Evolutionary conservation across 2,329 filamentous ascomycete species (phyloP).

Genomic region (Fulvia fulva): DNA sequence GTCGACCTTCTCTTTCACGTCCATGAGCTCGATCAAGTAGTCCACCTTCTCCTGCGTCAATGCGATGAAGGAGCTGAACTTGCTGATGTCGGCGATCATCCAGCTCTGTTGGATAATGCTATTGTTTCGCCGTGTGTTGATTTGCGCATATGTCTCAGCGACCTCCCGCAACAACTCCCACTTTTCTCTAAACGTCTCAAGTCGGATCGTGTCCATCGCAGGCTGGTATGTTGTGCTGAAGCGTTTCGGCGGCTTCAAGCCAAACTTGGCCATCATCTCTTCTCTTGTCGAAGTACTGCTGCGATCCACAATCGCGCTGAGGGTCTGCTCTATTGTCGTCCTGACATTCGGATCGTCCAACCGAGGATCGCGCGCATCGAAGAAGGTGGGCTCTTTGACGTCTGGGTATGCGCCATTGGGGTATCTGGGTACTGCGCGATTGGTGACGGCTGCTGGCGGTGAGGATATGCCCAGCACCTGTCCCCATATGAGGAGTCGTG

Average conservation of each 20-base stretch:
- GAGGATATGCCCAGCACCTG: conserved; percentile 45
- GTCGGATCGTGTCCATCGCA: conserved; percentile 41
- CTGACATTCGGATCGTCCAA: conserved; percentile 40
- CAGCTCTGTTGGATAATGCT: conserved; percentile 35
- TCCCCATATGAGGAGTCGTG: conserved; percentile 47
- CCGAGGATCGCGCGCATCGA: conserved; percentile 39
- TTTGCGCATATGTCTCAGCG: conserved; percentile 30
- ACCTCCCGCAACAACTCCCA: conserved; percentile 41
- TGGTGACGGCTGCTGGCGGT: conserved; percentile 41
- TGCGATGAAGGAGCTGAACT: conserved; percentile 41
- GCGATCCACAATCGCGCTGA: conserved; percentile 46
- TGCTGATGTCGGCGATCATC: conserved; percentile 40
- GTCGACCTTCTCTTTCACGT: conserved; percentile 43
- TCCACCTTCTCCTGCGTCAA: conserved; percentile 43
- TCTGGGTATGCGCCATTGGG: conserved; percentile 44
- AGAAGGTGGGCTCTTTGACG: conserved; percentile 43
- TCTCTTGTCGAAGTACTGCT: conserved; percentile 37
- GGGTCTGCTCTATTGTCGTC: conserved; percentile 37
- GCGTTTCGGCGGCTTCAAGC: conserved; percentile 43
- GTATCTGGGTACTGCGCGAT: conserved; percentile 43
- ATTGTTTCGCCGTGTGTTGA: conserved; percentile 30
- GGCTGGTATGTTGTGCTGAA: conserved; percentile 37
- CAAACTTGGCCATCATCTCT: conserved; percentile 45
- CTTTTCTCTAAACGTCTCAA: conserved; percentile 46
- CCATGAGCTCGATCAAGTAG: conserved; percentile 41